Evolutionary conservation across 2,329 filamentous ascomycete species (phyloP).

Genomic region (Aspergillus fijiensis): DNA sequence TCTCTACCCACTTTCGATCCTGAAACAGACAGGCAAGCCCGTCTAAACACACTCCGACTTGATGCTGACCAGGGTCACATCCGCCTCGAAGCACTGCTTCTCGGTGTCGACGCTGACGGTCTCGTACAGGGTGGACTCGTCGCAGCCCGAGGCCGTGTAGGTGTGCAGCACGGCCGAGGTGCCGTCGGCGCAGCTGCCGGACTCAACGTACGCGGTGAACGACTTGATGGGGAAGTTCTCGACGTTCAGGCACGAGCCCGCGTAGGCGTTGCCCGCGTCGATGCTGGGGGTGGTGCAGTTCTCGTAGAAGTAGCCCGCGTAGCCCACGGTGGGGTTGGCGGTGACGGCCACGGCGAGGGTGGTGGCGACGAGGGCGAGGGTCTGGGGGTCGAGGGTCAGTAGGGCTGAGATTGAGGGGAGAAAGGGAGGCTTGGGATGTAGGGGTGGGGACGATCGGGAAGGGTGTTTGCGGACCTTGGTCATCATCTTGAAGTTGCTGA

Average conservation of each 20-base stretch:
- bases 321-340: not conserved
- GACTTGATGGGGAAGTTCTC: constrained; percentile 19
- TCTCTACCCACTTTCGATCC: not conserved
- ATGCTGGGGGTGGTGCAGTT: constrained; percentile 7
- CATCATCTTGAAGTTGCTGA: not conserved
- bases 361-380: not conserved
- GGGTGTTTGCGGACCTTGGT: not conserved
- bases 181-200: constrained; percentile 18
- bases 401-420: not conserved
- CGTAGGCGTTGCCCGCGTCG: constrained; percentile 10
- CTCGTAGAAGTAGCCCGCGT: not conserved
- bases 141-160: not conserved
- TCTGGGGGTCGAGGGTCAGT: not conserved
- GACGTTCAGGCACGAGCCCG: constrained; percentile 14
- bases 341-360: not conserved
- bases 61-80: not conserved
- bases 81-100: not conserved
- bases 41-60: constrained; percentile 1
- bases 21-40: not conserved
- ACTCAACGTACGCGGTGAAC: constrained; percentile 16
- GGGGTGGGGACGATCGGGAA: not conserved
- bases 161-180: not conserved
- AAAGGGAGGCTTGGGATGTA: not conserved
- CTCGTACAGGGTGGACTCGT: not conserved
- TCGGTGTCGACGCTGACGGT: not conserved